Evolutionary conservation across 1,139 yeast species (phyloP), one percentile per base, ranked within the genome.

Genomic region (Kurtzmaniella quercitrusa): DNA sequence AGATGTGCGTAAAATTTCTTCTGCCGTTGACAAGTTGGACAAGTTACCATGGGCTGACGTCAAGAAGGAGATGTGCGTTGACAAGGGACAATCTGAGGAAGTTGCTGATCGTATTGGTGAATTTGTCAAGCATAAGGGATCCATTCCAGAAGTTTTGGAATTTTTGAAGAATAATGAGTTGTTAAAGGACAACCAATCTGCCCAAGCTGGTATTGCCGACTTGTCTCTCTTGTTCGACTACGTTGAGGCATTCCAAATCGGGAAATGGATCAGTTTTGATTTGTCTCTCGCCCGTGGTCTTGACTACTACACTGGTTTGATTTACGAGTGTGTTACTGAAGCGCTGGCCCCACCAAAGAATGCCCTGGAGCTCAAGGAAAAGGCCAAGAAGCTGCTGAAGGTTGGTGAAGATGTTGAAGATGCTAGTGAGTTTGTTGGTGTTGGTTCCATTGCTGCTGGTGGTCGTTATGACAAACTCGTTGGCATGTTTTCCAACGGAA

Each of bases 401-500:
- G 57, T 58, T 51, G 50, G 50, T 23, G 62, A 60, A 47, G 82
- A 75, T 20, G 88, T 80, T 41, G 98, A 89, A 52, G 98, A 93
- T 66, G 96, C 96, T 43, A 86, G 95, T 41, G 98, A 88, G 51
- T 88, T 86, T 56, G 98, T 93, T 40, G 98, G 98, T 55, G 97
- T 93, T 41, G 98, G 98, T 22, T 91, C 98, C 7, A 88, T 93
- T 55, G 96, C 96, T 44, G 98, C 96, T 38, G 98, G 98, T 68
- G 98, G 98, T 52, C 87, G 98, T 65, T 93, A 93, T 65, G 98
- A 93, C 63, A 84, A 86, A 55, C 77, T 93, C 49, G 98, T 93
- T 28, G 96, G 96, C 52, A 93, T 93, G 98, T 93, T 93, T 65
- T 84, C 96, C 48, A 83, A 81, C 58, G 93, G 93, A 52, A 88